Conservation (phyloP, 768 basidiomycete genomes). For the Clitopilus passeckerianus region DNA sequence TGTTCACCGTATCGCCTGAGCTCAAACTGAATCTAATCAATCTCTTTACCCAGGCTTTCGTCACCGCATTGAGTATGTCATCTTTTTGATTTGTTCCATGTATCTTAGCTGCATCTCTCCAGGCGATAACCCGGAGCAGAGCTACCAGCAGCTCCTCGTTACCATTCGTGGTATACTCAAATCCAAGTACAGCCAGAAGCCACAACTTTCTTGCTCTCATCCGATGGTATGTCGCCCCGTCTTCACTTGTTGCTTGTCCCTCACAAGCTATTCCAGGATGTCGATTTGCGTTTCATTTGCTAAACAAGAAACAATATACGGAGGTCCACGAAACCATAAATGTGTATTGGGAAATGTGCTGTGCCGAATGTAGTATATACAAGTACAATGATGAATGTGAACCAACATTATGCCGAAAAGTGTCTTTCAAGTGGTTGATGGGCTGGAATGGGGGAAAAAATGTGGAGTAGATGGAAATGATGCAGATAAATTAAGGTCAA, state of each 20-base stretch:
- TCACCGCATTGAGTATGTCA: conserved; percentile 43
- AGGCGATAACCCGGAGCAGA: conserved; percentile 17
- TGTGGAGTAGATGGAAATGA: background rate
- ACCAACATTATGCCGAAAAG: background rate
- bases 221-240: conserved; percentile 43
- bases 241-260: too few species aligned
- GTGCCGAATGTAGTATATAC: background rate
- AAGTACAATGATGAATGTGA: background rate
- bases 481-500: background rate
- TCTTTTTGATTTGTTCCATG: background rate
- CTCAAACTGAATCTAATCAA: background rate
- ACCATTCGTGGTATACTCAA: conserved; percentile 33
- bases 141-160: conserved; percentile 37
- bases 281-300: background rate
- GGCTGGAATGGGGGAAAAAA: background rate
- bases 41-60: conserved; percentile 47
- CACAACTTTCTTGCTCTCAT: conserved; percentile 34
- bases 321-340: too few species aligned
- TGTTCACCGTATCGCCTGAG: conserved; percentile 16
- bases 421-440: too few species aligned
- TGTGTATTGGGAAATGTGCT: background rate
- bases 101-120: background rate
- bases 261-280: background rate
- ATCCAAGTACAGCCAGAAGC: conserved; percentile 38
- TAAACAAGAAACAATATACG: background rate